These are phyloP conservation scores for Phytophthora palmivora DNA, from an alignment of 352 stramenopile genomes.

Conservation along the genomic window DNA sequence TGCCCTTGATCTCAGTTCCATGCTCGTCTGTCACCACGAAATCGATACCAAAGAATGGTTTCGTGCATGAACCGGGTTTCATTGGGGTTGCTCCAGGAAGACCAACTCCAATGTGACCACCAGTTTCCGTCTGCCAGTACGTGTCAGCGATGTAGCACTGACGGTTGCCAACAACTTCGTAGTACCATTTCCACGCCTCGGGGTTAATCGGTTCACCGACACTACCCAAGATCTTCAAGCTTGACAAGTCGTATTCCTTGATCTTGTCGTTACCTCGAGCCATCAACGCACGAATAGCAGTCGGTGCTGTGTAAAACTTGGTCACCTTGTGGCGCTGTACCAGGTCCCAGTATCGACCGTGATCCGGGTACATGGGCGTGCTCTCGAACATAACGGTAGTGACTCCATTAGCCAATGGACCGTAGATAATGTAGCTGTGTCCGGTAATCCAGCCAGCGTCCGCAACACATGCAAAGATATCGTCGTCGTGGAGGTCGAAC, in stretches of 20 bases:
- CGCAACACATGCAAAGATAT: conserved; percentile 95
- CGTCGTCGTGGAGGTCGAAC: conserved; percentile 94
- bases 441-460: conserved; percentile 98
- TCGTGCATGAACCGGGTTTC: conserved; percentile 93
- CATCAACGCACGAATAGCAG: conserved; percentile 98
- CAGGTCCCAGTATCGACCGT: conserved; percentile 96
- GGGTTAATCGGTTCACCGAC: conserved; percentile 99
- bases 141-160: conserved; percentile 95
- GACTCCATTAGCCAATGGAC: conserved; percentile 94
- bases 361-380: conserved; percentile 96
- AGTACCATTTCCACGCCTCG: conserved; percentile 97
- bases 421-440: conserved; percentile 98
- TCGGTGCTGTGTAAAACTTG: conserved; percentile 94
- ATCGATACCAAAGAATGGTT: conserved; percentile 97
- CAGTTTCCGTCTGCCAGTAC: conserved; percentile 98
- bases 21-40: conserved; percentile 79
- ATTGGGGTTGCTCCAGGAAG: conserved; percentile 90
- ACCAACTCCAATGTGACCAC: conserved; percentile 94
- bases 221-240: conserved; percentile 94
- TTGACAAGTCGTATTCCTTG: conserved; percentile 66
- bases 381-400: conserved; percentile 99
- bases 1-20: conserved; percentile 89
- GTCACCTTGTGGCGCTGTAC: conserved; percentile 97
- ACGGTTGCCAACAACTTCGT: conserved; percentile 87
- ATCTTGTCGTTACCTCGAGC: conserved; percentile 92